These are phyloP conservation scores for Mucor irregularis DNA, from an alignment of 371 early-diverging fungal genomes.

Conservation along the genomic window DNA sequence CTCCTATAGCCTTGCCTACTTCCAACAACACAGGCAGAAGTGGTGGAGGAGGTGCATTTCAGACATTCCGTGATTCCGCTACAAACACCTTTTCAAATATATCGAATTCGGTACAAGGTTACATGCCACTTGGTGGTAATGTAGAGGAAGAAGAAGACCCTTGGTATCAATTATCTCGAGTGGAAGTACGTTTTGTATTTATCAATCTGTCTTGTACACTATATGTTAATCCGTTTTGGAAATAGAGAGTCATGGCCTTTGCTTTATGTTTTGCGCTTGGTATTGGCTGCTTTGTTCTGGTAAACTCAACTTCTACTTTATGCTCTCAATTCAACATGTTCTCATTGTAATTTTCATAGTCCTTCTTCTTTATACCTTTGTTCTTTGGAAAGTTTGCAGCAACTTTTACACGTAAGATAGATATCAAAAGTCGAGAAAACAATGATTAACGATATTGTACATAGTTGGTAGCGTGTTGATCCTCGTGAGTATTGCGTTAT, in stretches of 20 bases:
- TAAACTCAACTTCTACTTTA: constrained; percentile 8
- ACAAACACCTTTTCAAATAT: constrained; percentile 42
- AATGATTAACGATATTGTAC: too few species aligned
- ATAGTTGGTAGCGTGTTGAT: constrained; percentile 52
- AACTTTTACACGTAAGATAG: constrained; percentile 59
- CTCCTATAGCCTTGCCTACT: constrained; percentile 26
- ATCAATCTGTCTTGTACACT: neutral
- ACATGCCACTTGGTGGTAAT: constrained; percentile 36
- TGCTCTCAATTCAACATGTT: neutral
- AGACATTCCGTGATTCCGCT: constrained; percentile 40
- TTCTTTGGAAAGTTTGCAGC: constrained; percentile 65
- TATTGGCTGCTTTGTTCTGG: constrained; percentile 47
- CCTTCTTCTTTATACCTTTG: constrained; percentile 50
- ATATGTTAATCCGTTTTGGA: neutral
- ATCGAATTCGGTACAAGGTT: constrained; percentile 45
- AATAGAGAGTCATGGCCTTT: constrained; percentile 51
- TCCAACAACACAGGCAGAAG: constrained; percentile 6
- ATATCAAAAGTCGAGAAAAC: too few species aligned
- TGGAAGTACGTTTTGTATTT: constrained; percentile 33
- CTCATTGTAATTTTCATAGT: constrained; percentile 20
- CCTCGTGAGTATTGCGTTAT: constrained; percentile 59
- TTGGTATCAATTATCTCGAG: constrained; percentile 53
- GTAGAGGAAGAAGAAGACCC: constrained; percentile 47
- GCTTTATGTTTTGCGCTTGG: constrained; percentile 51
- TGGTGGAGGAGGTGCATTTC: too few species aligned